Evolutionary conservation across 257 asterid species (phyloP).

Genomic region (Scutellaria baicalensis): DNA sequence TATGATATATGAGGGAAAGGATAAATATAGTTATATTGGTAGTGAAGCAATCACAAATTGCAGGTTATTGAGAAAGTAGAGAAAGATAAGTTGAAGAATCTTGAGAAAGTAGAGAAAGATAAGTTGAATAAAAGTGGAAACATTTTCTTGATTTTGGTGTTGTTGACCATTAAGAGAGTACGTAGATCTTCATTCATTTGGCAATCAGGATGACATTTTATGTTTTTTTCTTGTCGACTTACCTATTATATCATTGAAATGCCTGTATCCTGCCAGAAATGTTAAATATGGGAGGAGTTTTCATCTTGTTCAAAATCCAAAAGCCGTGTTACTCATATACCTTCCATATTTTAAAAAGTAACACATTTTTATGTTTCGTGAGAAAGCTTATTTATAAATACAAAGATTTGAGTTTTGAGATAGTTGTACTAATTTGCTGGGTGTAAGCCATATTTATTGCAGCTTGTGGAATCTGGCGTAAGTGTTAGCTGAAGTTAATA

Average conservation of each 20-base stretch:
- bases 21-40: neutral
- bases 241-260: neutral
- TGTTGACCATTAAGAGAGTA: neutral
- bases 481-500: no score
- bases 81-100: no score
- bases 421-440: neutral
- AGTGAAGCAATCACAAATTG: no score
- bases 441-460: no score
- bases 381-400: neutral
- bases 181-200: neutral
- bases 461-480: no score
- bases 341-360: no score
- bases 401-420: neutral
- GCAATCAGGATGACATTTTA: neutral
- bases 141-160: neutral
- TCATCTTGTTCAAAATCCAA: no score
- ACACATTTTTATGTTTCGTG: neutral
- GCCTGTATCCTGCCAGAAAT: neutral
- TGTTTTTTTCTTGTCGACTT: neutral
- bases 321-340: neutral
- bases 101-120: no score
- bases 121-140: neutral
- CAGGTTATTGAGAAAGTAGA: no score
- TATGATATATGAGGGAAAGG: neutral
- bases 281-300: neutral